Evolutionary conservation across 768 basidiomycete genomes (phyloP).

Genomic region (Dendrothele bispora): DNA sequence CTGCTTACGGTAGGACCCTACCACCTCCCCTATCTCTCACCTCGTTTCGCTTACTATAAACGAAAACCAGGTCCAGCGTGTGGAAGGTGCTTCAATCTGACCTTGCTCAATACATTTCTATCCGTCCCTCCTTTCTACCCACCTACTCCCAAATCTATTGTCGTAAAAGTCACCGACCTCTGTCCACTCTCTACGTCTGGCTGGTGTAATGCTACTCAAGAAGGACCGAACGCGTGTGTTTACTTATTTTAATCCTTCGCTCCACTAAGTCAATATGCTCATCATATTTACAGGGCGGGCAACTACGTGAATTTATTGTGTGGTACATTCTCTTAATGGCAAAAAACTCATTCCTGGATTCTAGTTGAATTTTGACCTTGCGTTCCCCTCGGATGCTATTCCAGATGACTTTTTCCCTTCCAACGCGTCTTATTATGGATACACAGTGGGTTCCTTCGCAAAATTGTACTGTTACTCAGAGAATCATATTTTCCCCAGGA

Average conservation of each 20-base stretch:
- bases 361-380: slow-evolving; percentile 81
- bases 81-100: slow-evolving; percentile 79
- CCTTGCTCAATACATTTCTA: slow-evolving; percentile 66
- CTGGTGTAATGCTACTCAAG: slow-evolving; percentile 71
- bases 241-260: slow-evolving; percentile 3
- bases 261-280: background rate
- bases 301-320: no score
- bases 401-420: slow-evolving; percentile 76
- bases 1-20: slow-evolving; percentile 49
- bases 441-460: slow-evolving; percentile 28
- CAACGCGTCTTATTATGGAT: slow-evolving; percentile 64
- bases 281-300: no score
- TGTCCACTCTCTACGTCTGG: slow-evolving; percentile 64
- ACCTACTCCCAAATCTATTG: slow-evolving; percentile 53
- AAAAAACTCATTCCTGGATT: slow-evolving; percentile 70
- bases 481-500: slow-evolving; percentile 44
- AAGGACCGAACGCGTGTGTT: slow-evolving; percentile 63
- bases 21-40: slow-evolving; percentile 3
- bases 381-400: slow-evolving; percentile 72
- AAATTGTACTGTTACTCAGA: background rate
- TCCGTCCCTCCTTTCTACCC: slow-evolving; percentile 73
- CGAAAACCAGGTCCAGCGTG: slow-evolving; percentile 58
- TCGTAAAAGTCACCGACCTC: slow-evolving; percentile 79
- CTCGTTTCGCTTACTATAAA: slow-evolving; percentile 1
- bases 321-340: no score